Conservation (phyloP, 108 stramenopile species). For the Asterionellopsis glacialis region DNA sequence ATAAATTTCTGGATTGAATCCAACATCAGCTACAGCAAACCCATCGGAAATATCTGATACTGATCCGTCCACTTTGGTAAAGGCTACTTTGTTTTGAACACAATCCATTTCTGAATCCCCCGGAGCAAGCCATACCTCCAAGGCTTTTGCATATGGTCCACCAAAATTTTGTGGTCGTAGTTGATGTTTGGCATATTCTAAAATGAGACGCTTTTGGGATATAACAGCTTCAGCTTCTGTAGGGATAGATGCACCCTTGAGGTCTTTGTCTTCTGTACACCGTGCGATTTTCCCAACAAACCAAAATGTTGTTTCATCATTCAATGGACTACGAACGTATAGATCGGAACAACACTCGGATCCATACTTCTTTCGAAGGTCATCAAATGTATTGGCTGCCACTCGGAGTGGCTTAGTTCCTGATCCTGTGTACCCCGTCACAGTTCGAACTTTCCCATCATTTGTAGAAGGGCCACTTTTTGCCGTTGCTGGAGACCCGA, state of each 20-base stretch:
- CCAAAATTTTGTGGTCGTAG: conserved; percentile 76
- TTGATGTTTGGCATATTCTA: conserved; percentile 73
- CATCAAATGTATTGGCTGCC: conserved; percentile 76
- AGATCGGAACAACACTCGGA: conserved; percentile 45
- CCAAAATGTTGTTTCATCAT: conserved; percentile 60
- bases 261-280: conserved; percentile 5
- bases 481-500: neutral
- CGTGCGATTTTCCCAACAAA: conserved; percentile 75
- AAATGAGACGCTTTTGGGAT: conserved; percentile 74
- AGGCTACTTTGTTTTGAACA: conserved; percentile 61
- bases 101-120: conserved; percentile 84
- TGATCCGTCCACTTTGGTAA: conserved; percentile 51
- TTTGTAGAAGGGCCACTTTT: neutral
- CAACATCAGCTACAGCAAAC: conserved; percentile 51
- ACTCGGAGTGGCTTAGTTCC: conserved; percentile 58
- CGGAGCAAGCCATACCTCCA: conserved; percentile 79
- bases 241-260: conserved; percentile 23
- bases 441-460: conserved; percentile 26
- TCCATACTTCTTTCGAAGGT: conserved; percentile 50
- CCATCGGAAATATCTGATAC: conserved; percentile 41
- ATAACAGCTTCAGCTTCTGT: conserved; percentile 41
- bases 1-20: conserved; percentile 86
- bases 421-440: conserved; percentile 57
- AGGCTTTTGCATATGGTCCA: conserved; percentile 43
- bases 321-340: conserved; percentile 62